Evolutionary conservation across 306 rosid species (phyloP).

Genomic region (Citrullus mucosospermus): DNA sequence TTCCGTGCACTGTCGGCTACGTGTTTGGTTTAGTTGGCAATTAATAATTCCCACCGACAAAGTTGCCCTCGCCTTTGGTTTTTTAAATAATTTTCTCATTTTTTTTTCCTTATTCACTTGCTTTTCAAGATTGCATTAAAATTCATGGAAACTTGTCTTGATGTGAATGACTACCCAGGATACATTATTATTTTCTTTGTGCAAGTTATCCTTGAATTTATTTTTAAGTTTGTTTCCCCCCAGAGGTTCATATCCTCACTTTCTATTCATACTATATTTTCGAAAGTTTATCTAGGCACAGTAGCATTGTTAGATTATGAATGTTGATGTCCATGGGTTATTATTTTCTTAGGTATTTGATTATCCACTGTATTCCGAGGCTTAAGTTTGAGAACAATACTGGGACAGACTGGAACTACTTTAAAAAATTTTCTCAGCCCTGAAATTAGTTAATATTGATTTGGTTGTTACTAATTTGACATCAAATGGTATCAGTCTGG

Average conservation of each 20-base stretch:
- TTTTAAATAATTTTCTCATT: neutral
- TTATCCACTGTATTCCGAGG: neutral
- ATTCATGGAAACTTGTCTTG: neutral
- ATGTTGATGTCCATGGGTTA: neutral
- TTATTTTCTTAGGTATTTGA: neutral
- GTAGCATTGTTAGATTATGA: neutral
- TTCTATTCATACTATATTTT: neutral
- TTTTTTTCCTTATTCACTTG: neutral
- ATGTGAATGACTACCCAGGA: neutral
- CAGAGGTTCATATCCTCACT: neutral
- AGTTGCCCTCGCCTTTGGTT: neutral
- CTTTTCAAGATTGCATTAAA: neutral
- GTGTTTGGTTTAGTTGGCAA: neutral
- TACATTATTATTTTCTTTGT: neutral
- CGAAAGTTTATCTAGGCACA: neutral
- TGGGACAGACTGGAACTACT: neutral
- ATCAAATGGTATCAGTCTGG: neutral
- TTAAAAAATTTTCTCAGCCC: too few species aligned
- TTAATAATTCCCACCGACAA: conserved; percentile 3
- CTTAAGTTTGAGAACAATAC: neutral
- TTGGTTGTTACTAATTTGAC: neutral
- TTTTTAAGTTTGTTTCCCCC: neutral
- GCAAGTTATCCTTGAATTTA: neutral
- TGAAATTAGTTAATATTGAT: neutral
- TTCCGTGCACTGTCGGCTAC: conserved; percentile 2